Conservation (phyloP, 2,329 filamentous ascomycete genomes). For the Colletotrichum tofieldiae region DNA sequence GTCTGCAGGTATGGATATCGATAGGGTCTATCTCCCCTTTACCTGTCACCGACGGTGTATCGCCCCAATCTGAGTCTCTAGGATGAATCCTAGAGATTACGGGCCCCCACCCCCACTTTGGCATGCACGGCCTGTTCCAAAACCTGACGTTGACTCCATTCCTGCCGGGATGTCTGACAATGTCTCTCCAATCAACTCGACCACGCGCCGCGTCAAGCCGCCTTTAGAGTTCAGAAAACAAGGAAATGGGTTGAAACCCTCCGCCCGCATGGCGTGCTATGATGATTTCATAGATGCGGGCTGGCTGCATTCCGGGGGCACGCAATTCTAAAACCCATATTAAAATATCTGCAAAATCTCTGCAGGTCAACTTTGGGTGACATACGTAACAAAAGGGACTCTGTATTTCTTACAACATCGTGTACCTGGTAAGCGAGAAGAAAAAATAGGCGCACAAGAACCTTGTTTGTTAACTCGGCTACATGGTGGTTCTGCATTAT, state of each 20-base stretch:
- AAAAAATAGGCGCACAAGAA: not conserved
- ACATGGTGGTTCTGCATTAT: not conserved
- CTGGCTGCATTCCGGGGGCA: not conserved
- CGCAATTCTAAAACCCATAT: conserved; percentile 20
- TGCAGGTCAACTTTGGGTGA: not conserved
- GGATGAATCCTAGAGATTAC: conserved; percentile 33
- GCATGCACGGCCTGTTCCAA: conserved; percentile 26
- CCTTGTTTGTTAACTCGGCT: not conserved
- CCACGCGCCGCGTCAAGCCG: conserved; percentile 14
- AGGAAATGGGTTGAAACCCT: conserved; percentile 23
- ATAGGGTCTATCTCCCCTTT: conserved; percentile 24
- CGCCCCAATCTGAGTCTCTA: conserved; percentile 17
- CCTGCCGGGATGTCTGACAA: conserved; percentile 24
- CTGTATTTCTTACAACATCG: no score
- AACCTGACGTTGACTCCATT: conserved; percentile 11
- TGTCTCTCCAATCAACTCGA: conserved; percentile 34
- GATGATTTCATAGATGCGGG: conserved; percentile 21
- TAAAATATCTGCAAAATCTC: conserved; percentile 21
- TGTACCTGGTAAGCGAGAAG: not conserved
- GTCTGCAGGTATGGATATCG: not conserved
- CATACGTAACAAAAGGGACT: no score
- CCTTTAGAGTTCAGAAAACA: conserved; percentile 32
- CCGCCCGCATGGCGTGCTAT: conserved; percentile 8
- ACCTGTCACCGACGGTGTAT: conserved; percentile 19
- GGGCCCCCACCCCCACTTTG: conserved; percentile 36